phyloP scores from a whole-genome alignment of 139 green algal genomes.

The Closterium sp. region DNA sequence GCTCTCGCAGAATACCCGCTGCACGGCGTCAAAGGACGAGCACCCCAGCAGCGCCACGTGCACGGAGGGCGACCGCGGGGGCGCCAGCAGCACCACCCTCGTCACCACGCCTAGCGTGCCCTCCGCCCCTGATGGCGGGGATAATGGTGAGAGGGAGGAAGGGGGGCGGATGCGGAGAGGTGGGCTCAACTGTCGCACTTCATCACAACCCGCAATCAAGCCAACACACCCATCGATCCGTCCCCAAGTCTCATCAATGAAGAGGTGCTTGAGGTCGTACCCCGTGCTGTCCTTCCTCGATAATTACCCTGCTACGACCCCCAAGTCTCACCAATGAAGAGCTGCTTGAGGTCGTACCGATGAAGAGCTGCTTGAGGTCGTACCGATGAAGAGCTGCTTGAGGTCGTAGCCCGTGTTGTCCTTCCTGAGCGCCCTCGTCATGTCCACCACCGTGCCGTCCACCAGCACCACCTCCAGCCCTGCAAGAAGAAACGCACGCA shows the following conservation, averaged over 20 bases:
- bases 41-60: slow-evolving; percentile 73
- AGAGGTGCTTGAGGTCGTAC: too few species aligned
- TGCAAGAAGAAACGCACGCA: too few species aligned
- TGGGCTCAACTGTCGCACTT: neutral
- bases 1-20: slow-evolving; percentile 65
- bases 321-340: too few species aligned
- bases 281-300: too few species aligned
- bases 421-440: slow-evolving; percentile 79
- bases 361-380: slow-evolving; percentile 98
- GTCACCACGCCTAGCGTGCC: slow-evolving; percentile 82
- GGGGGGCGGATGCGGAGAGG: neutral
- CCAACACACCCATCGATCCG: too few species aligned
- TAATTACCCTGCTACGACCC: too few species aligned
- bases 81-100: slow-evolving; percentile 70
- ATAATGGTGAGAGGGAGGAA: neutral
- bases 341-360: slow-evolving; percentile 70
- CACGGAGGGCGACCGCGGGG: slow-evolving; percentile 63
- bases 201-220: neutral
- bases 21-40: slow-evolving; percentile 62
- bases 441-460: slow-evolving; percentile 83
- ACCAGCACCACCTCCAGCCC: slow-evolving; percentile 85
- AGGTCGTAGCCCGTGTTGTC: slow-evolving; percentile 99
- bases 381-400: slow-evolving; percentile 99
- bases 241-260: too few species aligned
- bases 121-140: slow-evolving; percentile 66